These are phyloP conservation scores for Penicilliopsis zonata DNA, from an alignment of 495 filamentous ascomycete species.

Conservation along the genomic window DNA sequence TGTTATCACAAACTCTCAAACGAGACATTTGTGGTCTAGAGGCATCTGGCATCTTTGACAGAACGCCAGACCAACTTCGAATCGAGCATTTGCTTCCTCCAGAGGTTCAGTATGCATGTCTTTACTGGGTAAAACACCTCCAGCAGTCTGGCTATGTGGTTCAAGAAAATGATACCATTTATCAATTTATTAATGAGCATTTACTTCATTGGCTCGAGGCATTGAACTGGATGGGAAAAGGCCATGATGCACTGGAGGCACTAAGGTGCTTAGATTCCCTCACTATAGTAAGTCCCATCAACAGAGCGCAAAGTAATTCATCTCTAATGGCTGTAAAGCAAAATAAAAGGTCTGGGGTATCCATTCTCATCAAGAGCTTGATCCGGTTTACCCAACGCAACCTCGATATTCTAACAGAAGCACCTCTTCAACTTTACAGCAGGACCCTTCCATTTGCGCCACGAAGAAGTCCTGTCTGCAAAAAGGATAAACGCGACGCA, in stretches of 20 bases:
- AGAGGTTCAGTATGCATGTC: conserved; percentile 19
- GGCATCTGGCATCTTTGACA: conserved; percentile 12
- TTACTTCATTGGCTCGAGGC: conserved; percentile 15
- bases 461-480: conserved; percentile 8
- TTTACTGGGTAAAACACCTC: conserved; percentile 17
- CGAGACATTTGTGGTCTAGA: conserved; percentile 25
- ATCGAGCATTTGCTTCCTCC: conserved; percentile 14
- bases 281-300: conserved; percentile 1
- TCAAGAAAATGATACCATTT: conserved; percentile 6
- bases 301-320: not conserved
- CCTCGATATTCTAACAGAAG: conserved; percentile 9
- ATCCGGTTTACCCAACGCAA: conserved; percentile 9
- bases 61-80: conserved; percentile 2
- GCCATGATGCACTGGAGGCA: conserved; percentile 2
- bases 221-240: conserved; percentile 4
- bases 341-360: conserved; percentile 1
- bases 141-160: conserved; percentile 4
- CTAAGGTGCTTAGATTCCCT: conserved; percentile 3
- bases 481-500: no score
- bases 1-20: conserved; percentile 18
- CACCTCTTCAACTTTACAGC: conserved; percentile 12
- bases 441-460: conserved; percentile 16
- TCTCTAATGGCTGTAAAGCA: not conserved
- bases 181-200: conserved; percentile 7
- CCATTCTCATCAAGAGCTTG: conserved; percentile 13